phyloP scores from a whole-genome alignment of 768 basidiomycete species.

The Leccinum arenicola region DNA sequence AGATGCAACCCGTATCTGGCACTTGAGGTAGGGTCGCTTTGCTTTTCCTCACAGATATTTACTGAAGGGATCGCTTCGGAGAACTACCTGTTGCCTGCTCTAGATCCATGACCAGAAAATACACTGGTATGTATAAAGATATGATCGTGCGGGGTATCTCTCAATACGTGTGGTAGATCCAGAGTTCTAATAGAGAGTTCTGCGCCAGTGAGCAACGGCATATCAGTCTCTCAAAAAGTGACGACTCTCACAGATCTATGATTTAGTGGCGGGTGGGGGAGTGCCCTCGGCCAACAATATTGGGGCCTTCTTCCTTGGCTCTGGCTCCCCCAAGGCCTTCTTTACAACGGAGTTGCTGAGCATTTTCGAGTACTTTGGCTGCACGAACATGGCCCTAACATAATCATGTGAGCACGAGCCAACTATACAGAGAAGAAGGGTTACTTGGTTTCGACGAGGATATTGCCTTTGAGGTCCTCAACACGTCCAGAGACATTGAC shows the following conservation, averaged over 20 bases:
- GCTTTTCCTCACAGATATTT: background rate
- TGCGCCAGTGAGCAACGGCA: background rate
- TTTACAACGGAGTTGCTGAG: constrained; percentile 58
- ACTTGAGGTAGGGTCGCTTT: background rate
- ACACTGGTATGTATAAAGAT: background rate
- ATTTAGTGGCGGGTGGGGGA: constrained; percentile 25
- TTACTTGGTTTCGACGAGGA: constrained; percentile 80
- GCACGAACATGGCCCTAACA: constrained; percentile 75
- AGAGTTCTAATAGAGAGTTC: background rate
- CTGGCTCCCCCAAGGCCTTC: constrained; percentile 64
- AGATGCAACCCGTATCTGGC: no score
- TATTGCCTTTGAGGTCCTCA: constrained; percentile 77
- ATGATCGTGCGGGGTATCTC: background rate
- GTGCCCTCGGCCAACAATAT: constrained; percentile 27
- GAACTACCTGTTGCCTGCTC: background rate
- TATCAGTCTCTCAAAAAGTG: background rate
- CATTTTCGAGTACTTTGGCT: constrained; percentile 83
- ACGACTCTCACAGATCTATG: constrained; percentile 15
- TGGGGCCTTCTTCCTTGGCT: constrained; percentile 21
- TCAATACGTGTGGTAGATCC: background rate
- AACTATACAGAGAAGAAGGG: constrained; percentile 26
- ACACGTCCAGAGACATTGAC: constrained; percentile 65
- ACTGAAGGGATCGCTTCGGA: background rate
- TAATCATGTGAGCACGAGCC: background rate
- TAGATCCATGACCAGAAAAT: background rate